Percentiles rank a stretch among this genome's conserved stretches.
Conservation (phyloP, 805 yeast species). For the Kockiozyma suomiensis region DNA sequence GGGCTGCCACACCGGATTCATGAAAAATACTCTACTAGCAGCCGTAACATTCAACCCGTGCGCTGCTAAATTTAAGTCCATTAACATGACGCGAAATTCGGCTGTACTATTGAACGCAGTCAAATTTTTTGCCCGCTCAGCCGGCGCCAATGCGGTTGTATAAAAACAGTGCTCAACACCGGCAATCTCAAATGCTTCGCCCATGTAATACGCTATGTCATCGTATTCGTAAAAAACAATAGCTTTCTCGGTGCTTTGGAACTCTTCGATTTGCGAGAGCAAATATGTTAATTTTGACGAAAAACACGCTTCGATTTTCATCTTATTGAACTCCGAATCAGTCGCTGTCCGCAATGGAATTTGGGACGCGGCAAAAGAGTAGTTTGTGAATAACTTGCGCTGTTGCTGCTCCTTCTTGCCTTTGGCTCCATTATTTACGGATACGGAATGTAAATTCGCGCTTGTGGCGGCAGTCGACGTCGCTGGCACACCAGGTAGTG, state of each 20-base stretch:
- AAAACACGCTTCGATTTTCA: constrained; percentile 53
- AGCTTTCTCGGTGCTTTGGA: constrained; percentile 50
- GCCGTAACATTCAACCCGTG: constrained; percentile 70
- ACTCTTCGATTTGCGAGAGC: constrained; percentile 56
- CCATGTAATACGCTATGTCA: constrained; percentile 67
- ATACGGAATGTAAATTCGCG: neutral
- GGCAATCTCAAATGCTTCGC: constrained; percentile 63
- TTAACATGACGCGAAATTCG: constrained; percentile 57
- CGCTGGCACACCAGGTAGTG: constrained; percentile 22
- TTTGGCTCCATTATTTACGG: neutral
- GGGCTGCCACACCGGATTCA: constrained; percentile 73
- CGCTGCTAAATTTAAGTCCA: constrained; percentile 69
- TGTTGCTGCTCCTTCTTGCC: neutral
- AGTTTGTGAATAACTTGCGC: constrained; percentile 4
- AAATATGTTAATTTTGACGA: constrained; percentile 67
- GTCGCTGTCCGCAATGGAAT: neutral
- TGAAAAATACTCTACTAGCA: constrained; percentile 69
- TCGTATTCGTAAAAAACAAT: constrained; percentile 71
- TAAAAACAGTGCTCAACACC: constrained; percentile 66
- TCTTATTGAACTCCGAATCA: constrained; percentile 20
- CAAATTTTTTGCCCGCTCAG: constrained; percentile 56
- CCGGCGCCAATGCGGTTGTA: constrained; percentile 59
- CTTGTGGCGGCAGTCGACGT: constrained; percentile 4
- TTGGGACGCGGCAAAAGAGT: constrained; percentile 3
- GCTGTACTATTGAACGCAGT: constrained; percentile 52